Percentiles rank a stretch among this genome's conserved stretches.
Evolutionary conservation across 2,329 filamentous ascomycete genomes (phyloP).

Genomic region (Colletotrichum melonis): DNA sequence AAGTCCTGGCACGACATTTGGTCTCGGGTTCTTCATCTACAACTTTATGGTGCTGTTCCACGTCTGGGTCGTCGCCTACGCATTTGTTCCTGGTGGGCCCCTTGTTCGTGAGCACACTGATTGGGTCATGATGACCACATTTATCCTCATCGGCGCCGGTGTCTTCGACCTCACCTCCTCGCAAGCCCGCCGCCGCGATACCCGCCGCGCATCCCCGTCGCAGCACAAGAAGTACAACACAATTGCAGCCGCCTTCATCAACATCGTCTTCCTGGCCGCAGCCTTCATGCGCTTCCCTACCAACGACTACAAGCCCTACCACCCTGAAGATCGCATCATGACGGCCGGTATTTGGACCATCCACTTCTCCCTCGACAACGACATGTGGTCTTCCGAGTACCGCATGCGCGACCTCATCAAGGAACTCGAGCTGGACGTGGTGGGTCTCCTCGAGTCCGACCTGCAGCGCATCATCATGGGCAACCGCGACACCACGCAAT

Average conservation of each 20-base stretch:
- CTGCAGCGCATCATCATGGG: slow-evolving; percentile 99
- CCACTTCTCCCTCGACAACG: slow-evolving; percentile 96
- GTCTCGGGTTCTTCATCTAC: slow-evolving; percentile 89
- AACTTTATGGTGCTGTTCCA: slow-evolving; percentile 97
- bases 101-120: slow-evolving; percentile 94
- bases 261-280: slow-evolving; percentile 81
- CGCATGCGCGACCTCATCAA: slow-evolving; percentile 92
- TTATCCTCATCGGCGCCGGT: slow-evolving; percentile 86
- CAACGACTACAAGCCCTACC: slow-evolving; percentile 92
- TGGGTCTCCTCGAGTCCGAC: slow-evolving; percentile 94
- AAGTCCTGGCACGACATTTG: slow-evolving; percentile 84
- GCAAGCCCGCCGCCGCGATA: slow-evolving; percentile 54
- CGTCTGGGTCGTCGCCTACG: slow-evolving; percentile 98
- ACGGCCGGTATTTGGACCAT: slow-evolving; percentile 99
- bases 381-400: slow-evolving; percentile 98
- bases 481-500: slow-evolving; percentile 95
- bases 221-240: slow-evolving; percentile 65
- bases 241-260: slow-evolving; percentile 75
- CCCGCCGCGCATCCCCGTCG: slow-evolving; percentile 48
- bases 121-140: slow-evolving; percentile 90
- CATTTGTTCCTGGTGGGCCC: slow-evolving; percentile 94
- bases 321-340: slow-evolving; percentile 85
- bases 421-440: slow-evolving; percentile 95
- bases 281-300: slow-evolving; percentile 93
- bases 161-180: slow-evolving; percentile 77